These are phyloP conservation scores for Pulveroboletus sp. DNA, from an alignment of 768 basidiomycete genomes.

Conservation along the genomic window DNA sequence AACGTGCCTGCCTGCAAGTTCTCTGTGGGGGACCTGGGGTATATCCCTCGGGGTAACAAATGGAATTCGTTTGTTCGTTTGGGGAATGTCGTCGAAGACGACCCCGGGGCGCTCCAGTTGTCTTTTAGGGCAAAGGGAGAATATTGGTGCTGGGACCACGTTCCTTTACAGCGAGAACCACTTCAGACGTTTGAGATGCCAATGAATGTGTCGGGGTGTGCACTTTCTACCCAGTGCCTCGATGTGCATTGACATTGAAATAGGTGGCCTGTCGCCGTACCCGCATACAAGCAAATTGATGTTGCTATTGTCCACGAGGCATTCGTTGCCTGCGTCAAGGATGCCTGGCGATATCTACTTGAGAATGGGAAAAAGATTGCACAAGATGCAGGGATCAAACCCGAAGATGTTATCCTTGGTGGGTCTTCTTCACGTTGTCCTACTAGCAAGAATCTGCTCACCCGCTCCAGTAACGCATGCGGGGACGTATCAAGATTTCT, in stretches of 20 bases:
- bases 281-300: constrained; percentile 34
- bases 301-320: constrained; percentile 36
- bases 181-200: constrained; percentile 36
- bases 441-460: neutral
- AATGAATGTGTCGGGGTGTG: constrained; percentile 30
- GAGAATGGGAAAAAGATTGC: constrained; percentile 31
- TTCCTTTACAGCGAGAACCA: constrained; percentile 24
- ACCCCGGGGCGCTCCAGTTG: constrained; percentile 18
- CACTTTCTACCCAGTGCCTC: neutral
- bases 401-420: constrained; percentile 43
- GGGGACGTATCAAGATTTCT: constrained; percentile 39
- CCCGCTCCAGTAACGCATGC: constrained; percentile 34
- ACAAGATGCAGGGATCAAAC: constrained; percentile 29
- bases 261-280: constrained; percentile 44
- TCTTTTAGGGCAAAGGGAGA: constrained; percentile 24
- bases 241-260: neutral
- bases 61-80: constrained; percentile 38
- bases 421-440: neutral
- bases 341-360: constrained; percentile 39
- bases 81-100: constrained; percentile 36
- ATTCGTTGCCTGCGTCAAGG: constrained; percentile 22
- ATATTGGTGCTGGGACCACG: constrained; percentile 38
- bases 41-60: constrained; percentile 32
- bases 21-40: constrained; percentile 42
- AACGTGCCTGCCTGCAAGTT: constrained; percentile 39